Evolutionary conservation across 495 filamentous ascomycete species (phyloP), one percentile per base, ranked within the genome.

Genomic region (Penicillium bovifimosum): DNA sequence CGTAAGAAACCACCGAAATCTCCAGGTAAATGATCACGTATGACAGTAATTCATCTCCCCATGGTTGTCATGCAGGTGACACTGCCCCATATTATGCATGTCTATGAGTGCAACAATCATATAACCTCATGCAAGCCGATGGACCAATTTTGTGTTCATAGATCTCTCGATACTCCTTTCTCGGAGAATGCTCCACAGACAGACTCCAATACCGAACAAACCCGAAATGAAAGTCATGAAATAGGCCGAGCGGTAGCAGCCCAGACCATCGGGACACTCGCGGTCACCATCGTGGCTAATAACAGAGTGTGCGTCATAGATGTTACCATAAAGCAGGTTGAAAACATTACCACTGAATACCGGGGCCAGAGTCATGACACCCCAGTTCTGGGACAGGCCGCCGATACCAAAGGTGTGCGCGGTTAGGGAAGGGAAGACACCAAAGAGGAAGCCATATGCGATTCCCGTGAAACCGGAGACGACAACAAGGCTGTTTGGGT

Each of bases 391-490:
- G 57, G 80, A 86, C 16, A 98, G 75, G n/a, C 93, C 91, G 53
- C 82, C 76, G 33, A 96, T 83, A 26, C 95, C 93, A 65, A 98
- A 98, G 3, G 86, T 84, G 62, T 97, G 91, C 10, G 91, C 87
- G 3, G 91, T 86, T 42, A 98, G 82, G 1, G 95, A 88, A 8
- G 93, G 95, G 71, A 87, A 96, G 47, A 95, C 90, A 58, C 95
- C 93, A 63, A 96, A 97, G 2, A 97, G 77, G 59, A 96, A 89
- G 0, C 93, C 93, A 71, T 98, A 98, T 5, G 84, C 93, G 6
- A 97, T 55, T 34, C 93, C 93, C 5, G 86, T 95, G 36, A 96
- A 76, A 2, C 79, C 79, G 1, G 91, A 96, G 28, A 97, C 85
- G 34, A 88, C 67, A 54, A 78, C 82, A 3, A 97, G 83, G 29